Evolutionary conservation across 2,329 filamentous ascomycete genomes (phyloP), one percentile per base, ranked within the genome.

Genomic region (Coniochaeta sp.): DNA sequence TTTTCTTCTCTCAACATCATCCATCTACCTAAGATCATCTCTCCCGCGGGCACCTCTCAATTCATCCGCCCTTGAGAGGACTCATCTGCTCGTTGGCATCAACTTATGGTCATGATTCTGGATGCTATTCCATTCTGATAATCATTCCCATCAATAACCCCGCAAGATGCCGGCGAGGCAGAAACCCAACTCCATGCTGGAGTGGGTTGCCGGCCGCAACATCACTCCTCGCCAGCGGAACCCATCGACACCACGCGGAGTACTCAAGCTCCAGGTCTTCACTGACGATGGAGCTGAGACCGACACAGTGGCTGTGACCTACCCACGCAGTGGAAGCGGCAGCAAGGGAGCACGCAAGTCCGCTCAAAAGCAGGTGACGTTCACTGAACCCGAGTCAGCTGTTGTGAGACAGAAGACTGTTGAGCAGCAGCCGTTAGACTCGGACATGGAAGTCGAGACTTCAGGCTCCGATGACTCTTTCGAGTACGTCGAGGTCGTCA

Each of bases 271-370:
- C 28, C 67, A 74, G 49, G 60, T 78, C 1, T 67, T 70, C 13
- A 79, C 77, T 10, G 76, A 81, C 54, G 76, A 80, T 40, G 75
- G 78, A 51, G 70, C 68, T n/a, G 71, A 73, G 7, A 66, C 71
- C 24, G 77, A 81, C 50, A 72, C 68, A 3, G 61, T 80, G 50
- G 69, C 63, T 16, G 61, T 81, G 32, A 76, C 73, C 1, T 76
- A 77, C 49, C 76, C 77, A 1, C 72, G 75, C 50, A 63, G 65
- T 4, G 59, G 65, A 14, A 53, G 52, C 30, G 18, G 31, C 42
- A 35, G 35, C 5, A 54, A 14, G 28, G 57, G n/a, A n/a, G n/a
- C 58, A 4, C 55, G 53, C 9, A 45, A 8, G 16, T 32, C 47
- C 16, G 33, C 33, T 10, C 47, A 61, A 27, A 76, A 76, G 57